Evolutionary conservation across 108 stramenopile species (phyloP).

Genomic region (Nitzschia sp.): DNA sequence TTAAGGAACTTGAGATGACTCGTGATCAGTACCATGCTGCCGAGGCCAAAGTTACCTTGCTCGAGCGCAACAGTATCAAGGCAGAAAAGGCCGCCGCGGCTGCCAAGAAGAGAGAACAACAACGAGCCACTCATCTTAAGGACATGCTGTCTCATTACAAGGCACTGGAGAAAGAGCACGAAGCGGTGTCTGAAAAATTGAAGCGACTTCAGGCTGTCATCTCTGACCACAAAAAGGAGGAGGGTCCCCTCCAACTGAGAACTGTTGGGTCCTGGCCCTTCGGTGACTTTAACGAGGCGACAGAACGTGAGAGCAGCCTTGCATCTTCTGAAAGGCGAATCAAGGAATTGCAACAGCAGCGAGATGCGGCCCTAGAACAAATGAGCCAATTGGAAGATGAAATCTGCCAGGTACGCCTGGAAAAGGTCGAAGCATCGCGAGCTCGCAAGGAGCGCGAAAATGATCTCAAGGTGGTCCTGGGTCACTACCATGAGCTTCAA

Average conservation of each 20-base stretch:
- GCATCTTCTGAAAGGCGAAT: constrained; percentile 3
- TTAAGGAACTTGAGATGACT: constrained; percentile 4
- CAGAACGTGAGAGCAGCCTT: background rate
- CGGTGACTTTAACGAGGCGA: background rate
- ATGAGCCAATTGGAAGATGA: constrained; percentile 18
- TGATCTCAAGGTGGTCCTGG: constrained; percentile 24
- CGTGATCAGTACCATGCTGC: constrained; percentile 9
- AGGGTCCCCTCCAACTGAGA: background rate
- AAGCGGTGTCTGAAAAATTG: constrained; percentile 3
- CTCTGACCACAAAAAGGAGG: background rate
- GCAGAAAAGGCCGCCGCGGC: background rate
- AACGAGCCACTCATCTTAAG: constrained; percentile 15
- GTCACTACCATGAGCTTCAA: constrained; percentile 28
- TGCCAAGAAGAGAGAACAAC: constrained; percentile 16
- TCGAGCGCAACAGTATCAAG: constrained; percentile 17
- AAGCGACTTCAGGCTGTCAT: constrained; percentile 10
- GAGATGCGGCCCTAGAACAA: constrained; percentile 18
- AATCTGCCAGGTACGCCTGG: constrained; percentile 7
- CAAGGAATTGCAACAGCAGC: constrained; percentile 18
- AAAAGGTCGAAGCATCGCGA: background rate
- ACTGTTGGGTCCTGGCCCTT: background rate
- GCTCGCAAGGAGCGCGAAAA: constrained; percentile 17
- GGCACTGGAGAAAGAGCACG: constrained; percentile 16
- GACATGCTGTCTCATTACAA: constrained; percentile 35
- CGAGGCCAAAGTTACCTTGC: constrained; percentile 9